Base-by-base conservation (phyloP, 2,329 filamentous ascomycete species). In the Plenodomus tracheiphilus region DNA sequence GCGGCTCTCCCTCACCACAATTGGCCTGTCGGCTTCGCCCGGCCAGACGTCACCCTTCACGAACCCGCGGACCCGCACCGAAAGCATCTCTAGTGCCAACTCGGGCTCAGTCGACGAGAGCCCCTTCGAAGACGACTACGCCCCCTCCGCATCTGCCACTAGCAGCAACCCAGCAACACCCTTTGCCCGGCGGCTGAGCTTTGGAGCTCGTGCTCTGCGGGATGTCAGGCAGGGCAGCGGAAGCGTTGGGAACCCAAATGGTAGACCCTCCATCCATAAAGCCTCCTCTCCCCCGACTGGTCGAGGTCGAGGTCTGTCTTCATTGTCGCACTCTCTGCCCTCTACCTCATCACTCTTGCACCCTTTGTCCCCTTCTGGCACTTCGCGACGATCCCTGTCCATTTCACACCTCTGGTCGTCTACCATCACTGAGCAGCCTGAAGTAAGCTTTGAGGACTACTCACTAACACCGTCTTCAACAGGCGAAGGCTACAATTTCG, bases 401-500 rank as follows among this genome's bases (percentile, higher is more conserved):
- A 52, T 57, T 37, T 62, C 64, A 46, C 53, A 59, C 50, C 46
- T 65, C 43, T 62, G 62, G 51, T 56, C 68, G 28, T 59, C 63
- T 40, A 54, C 61, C 43, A 64, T 70, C 49, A 56, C 61, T 55
- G 66, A 67, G 41, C 64, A 69, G 58, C 56, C 67, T 49, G 59
- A 69, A 46, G 55, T 58, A 43, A 49, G 51, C 41, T 53, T 68
- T 43, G 65, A 59, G 49, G 76, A 85, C 76, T 79, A 74, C 73
- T 78, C 82, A 85, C 85, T 88, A 82, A 88, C 85, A 47, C 63
- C 59, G 75, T 77, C 73, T 66, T 74, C 75, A 75, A 76, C 84
- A 92, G 88, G 90, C 81, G 91, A 94, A 81, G 90, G 89, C 74
- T 96, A 95, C 82, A 96, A 96, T 77, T 96, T 93, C 88, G 90